These are phyloP conservation scores for Nematocida displodere DNA, from an alignment of 371 early-diverging fungal genomes.

Conservation along the genomic window DNA sequence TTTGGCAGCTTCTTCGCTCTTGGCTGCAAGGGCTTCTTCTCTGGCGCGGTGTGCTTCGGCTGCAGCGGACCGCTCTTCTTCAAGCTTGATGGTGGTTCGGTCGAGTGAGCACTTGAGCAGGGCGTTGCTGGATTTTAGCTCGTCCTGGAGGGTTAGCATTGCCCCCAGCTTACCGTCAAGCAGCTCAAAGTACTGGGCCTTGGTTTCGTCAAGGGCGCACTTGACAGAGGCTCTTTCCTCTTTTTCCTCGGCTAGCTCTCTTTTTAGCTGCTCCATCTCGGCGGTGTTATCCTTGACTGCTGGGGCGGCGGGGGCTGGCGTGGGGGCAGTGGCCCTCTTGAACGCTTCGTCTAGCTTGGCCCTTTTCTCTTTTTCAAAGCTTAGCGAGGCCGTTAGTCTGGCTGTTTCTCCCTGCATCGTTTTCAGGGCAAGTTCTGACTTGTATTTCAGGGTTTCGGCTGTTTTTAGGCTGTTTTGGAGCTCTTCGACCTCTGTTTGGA, in stretches of 20 bases:
- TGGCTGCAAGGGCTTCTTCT: constrained; percentile 16
- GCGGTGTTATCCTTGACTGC: constrained; percentile 69
- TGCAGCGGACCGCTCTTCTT: constrained; percentile 12
- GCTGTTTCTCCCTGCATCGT: constrained; percentile 70
- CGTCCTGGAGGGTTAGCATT: constrained; percentile 38
- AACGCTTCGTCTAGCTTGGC: constrained; percentile 48
- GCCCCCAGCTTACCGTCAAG: constrained; percentile 54
- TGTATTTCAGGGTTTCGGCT: constrained; percentile 72
- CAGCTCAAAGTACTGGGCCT: constrained; percentile 47
- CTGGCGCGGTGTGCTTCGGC: neutral
- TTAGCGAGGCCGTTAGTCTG: constrained; percentile 23
- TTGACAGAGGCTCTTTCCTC: constrained; percentile 3
- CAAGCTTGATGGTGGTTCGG: constrained; percentile 8
- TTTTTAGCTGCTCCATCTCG: constrained; percentile 45
- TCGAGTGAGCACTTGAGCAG: constrained; percentile 37
- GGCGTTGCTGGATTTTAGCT: constrained; percentile 34
- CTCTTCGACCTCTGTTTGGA: constrained; percentile 19
- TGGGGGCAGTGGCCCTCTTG: constrained; percentile 29
- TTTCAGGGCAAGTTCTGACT: constrained; percentile 67
- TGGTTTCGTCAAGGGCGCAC: constrained; percentile 8
- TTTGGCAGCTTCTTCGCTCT: constrained; percentile 12
- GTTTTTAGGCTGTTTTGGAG: constrained; percentile 69
- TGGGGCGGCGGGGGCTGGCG: constrained; percentile 52
- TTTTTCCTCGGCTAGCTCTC: constrained; percentile 24
- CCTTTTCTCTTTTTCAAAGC: constrained; percentile 48